These are phyloP conservation scores for Ophiosphaerella korrae DNA, from an alignment of 2,329 filamentous ascomycete species.

Conservation along the genomic window DNA sequence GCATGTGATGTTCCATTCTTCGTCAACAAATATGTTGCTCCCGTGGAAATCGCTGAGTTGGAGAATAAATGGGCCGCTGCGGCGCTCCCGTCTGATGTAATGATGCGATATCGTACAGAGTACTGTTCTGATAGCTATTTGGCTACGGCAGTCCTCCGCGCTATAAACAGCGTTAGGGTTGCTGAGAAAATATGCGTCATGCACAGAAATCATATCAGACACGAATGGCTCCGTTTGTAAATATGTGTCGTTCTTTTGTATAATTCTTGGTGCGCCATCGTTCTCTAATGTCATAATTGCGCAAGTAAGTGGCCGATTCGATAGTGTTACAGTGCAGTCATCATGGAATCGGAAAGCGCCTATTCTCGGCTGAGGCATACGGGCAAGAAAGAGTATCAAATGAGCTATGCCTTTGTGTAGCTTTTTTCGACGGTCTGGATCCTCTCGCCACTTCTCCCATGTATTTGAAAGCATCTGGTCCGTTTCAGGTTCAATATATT, in stretches of 20 bases:
- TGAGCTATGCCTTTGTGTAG: slow-evolving; percentile 7
- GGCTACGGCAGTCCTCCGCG: slow-evolving; percentile 27
- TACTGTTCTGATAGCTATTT: slow-evolving; percentile 31
- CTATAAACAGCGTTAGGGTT: slow-evolving; percentile 26
- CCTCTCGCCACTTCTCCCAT: not conserved
- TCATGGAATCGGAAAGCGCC: slow-evolving; percentile 29
- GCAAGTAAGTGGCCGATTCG: slow-evolving; percentile 37
- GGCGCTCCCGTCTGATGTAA: slow-evolving; percentile 22
- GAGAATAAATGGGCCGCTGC: slow-evolving; percentile 39
- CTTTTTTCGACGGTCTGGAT: not conserved
- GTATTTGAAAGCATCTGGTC: slow-evolving; percentile 4
- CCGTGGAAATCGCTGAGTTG: slow-evolving; percentile 40
- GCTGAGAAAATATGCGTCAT: slow-evolving; percentile 33
- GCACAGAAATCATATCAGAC: slow-evolving; percentile 24
- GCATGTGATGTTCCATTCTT: slow-evolving; percentile 44
- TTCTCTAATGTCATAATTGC: slow-evolving; percentile 41
- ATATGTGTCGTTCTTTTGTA: slow-evolving; percentile 38
- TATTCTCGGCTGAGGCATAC: slow-evolving; percentile 21
- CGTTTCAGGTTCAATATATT: not conserved
- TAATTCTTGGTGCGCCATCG: slow-evolving; percentile 36
- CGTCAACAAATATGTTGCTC: slow-evolving; percentile 47
- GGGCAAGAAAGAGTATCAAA: slow-evolving; percentile 27
- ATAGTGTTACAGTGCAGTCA: slow-evolving; percentile 40
- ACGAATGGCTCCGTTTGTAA: slow-evolving; percentile 20
- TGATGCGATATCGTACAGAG: slow-evolving; percentile 32